These are phyloP conservation scores for Thinopyrum elongatum DNA, from an alignment of 176 grass and related monocot genomes.

Conservation along the genomic window DNA sequence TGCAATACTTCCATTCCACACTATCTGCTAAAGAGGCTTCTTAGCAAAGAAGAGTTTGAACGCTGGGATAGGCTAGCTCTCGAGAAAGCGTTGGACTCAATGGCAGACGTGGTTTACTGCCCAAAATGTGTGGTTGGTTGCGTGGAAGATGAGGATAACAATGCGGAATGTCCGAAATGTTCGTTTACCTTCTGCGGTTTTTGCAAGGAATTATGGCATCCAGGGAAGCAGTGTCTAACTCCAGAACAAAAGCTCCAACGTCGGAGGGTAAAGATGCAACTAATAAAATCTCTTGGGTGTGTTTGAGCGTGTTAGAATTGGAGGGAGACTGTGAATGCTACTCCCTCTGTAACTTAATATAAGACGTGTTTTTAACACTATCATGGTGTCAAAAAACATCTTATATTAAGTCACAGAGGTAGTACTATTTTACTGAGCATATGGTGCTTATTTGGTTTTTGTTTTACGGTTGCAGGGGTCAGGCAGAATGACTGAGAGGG, in stretches of 20 bases:
- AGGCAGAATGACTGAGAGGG: not conserved
- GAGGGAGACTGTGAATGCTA: not conserved
- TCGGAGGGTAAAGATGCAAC: not conserved
- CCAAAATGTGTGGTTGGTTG: conserved; percentile 53
- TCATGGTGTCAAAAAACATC: too few species aligned
- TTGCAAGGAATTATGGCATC: conserved; percentile 48
- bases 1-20: conserved; percentile 48
- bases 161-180: conserved; percentile 52
- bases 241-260: not conserved
- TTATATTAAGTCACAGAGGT: too few species aligned
- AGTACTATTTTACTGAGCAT: not conserved
- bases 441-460: not conserved
- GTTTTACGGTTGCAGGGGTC: not conserved
- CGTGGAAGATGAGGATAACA: conserved; percentile 52
- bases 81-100: conserved; percentile 52
- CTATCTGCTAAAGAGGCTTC: conserved; percentile 40
- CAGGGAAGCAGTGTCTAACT: conserved; percentile 1
- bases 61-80: conserved; percentile 61
- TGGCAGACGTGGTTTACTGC: conserved; percentile 58
- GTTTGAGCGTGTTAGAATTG: too few species aligned
- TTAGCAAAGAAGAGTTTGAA: conserved; percentile 52
- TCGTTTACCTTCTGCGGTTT: conserved; percentile 48
- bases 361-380: too few species aligned
- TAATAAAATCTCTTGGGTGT: not conserved
- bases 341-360: too few species aligned